These are phyloP conservation scores for Fusarium goolgardi DNA, from an alignment of 2,329 filamentous ascomycete genomes.

Conservation along the genomic window DNA sequence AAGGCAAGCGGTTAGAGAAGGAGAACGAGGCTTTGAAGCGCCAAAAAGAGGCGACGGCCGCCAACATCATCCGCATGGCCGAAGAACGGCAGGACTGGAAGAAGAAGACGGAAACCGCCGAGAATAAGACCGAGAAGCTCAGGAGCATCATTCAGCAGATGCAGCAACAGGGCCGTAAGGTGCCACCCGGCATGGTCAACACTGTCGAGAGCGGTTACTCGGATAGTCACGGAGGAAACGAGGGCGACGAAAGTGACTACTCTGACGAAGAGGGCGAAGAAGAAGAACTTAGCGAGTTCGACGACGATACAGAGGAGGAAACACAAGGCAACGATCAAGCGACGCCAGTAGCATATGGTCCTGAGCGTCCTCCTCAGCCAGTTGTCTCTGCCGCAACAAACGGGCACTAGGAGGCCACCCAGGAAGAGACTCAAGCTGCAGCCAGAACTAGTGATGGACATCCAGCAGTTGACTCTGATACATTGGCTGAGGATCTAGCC, in stretches of 20 bases:
- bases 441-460: slow-evolving; percentile 4
- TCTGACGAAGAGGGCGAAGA: slow-evolving; percentile 72
- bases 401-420: slow-evolving; percentile 55
- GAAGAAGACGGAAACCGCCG: slow-evolving; percentile 66
- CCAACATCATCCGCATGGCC: slow-evolving; percentile 97
- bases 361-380: slow-evolving; percentile 60
- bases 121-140: slow-evolving; percentile 88
- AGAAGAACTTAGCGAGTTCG: slow-evolving; percentile 73
- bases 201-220: slow-evolving; percentile 71
- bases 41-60: slow-evolving; percentile 92
- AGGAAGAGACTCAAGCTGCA: slow-evolving; percentile 28
- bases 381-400: slow-evolving; percentile 54
- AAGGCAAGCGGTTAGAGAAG: slow-evolving; percentile 95
- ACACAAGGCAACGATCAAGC: slow-evolving; percentile 52
- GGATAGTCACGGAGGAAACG: slow-evolving; percentile 60
- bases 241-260: slow-evolving; percentile 72
- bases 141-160: slow-evolving; percentile 95
- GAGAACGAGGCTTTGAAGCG: slow-evolving; percentile 92
- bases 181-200: slow-evolving; percentile 71
- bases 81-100: slow-evolving; percentile 89
- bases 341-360: slow-evolving; percentile 59
- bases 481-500: background rate
- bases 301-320: slow-evolving; percentile 70
- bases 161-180: slow-evolving; percentile 91
- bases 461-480: background rate